Percentiles rank a stretch among this genome's conserved stretches.
These are phyloP conservation scores for Colletotrichum costaricense DNA, from an alignment of 2,329 filamentous ascomycete genomes.

Conservation along the genomic window DNA sequence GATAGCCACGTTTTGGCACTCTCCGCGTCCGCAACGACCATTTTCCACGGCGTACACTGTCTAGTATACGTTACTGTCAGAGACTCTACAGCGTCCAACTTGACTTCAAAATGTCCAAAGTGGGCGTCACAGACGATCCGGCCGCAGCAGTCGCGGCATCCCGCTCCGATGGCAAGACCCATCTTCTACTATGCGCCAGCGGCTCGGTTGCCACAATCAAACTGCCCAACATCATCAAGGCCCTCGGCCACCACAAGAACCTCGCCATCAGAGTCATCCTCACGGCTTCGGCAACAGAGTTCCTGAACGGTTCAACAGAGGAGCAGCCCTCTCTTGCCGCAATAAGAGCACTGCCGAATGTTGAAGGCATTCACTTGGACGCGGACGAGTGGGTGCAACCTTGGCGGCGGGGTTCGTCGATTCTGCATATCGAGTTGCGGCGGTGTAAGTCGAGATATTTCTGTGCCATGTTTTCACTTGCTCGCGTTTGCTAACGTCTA, in stretches of 20 bases:
- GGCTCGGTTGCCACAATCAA: conserved; percentile 79
- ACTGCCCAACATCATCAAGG: conserved; percentile 72
- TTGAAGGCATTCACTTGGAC: conserved; percentile 85
- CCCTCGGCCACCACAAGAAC: conserved; percentile 62
- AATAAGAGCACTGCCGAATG: conserved; percentile 71
- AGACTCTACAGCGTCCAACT: too few species aligned
- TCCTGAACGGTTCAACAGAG: conserved; percentile 78
- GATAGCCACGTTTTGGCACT: too few species aligned
- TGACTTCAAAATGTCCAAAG: conserved; percentile 5
- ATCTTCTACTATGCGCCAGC: conserved; percentile 21
- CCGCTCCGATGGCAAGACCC: conserved; percentile 29
- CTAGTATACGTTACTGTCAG: too few species aligned
- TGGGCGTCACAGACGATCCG: conserved; percentile 13
- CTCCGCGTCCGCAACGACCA: too few species aligned
- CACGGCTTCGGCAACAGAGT: conserved; percentile 78
- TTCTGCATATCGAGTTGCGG: conserved; percentile 91
- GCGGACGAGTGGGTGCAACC: conserved; percentile 85
- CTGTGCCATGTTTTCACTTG: too few species aligned
- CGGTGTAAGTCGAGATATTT: conserved; percentile 51
- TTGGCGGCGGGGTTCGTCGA: conserved; percentile 82
- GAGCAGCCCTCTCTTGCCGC: conserved; percentile 79
- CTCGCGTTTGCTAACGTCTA: too few species aligned
- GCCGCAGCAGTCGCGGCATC: conserved; percentile 32
- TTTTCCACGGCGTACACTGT: too few species aligned
- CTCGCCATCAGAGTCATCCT: conserved; percentile 89